Conservation (phyloP, 2,329 filamentous ascomycete species). For the Colletotrichum melonis region DNA sequence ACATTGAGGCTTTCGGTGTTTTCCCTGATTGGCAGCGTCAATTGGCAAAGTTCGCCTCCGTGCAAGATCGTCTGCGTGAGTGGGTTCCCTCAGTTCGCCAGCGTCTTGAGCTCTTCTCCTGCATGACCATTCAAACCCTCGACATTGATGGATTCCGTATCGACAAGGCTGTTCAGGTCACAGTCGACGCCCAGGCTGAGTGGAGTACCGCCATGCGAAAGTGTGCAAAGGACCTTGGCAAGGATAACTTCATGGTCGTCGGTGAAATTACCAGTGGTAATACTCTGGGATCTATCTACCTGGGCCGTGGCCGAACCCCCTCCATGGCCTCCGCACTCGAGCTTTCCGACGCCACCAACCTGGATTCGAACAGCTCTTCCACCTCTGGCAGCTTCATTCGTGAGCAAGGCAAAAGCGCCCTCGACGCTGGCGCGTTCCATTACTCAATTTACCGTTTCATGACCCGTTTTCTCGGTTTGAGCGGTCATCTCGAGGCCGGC, state of each 20-base stretch:
- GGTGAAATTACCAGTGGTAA: slow-evolving; percentile 74
- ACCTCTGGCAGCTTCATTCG: slow-evolving; percentile 57
- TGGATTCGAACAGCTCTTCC: slow-evolving; percentile 32
- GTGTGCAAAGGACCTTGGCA: slow-evolving; percentile 67
- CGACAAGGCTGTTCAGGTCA: slow-evolving; percentile 74
- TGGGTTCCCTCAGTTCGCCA: slow-evolving; percentile 69
- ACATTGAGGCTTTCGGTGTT: slow-evolving; percentile 72
- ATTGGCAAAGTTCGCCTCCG: slow-evolving; percentile 73
- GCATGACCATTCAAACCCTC: slow-evolving; percentile 70
- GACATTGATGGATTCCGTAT: slow-evolving; percentile 76
- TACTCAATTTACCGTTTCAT: slow-evolving; percentile 45
- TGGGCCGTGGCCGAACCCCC: slow-evolving; percentile 69
- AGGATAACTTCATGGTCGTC: slow-evolving; percentile 72
- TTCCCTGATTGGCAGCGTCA: slow-evolving; percentile 73
- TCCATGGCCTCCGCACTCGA: slow-evolving; percentile 36
- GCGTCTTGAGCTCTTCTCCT: slow-evolving; percentile 70
- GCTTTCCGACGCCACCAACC: slow-evolving; percentile 35
- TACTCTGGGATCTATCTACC: slow-evolving; percentile 68
- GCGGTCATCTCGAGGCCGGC: slow-evolving; percentile 45
- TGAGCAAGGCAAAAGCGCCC: slow-evolving; percentile 62
- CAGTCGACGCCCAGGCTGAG: slow-evolving; percentile 69
- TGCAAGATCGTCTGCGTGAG: slow-evolving; percentile 74
- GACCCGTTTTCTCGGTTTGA: slow-evolving; percentile 46
- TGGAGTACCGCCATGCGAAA: slow-evolving; percentile 67
- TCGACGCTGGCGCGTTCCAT: slow-evolving; percentile 57